A percentile compares a stretch with the other conserved stretches of the same genome.
These are phyloP conservation scores for Podospora anserina DNA, from an alignment of 495 filamentous ascomycete genomes.

Conservation along the genomic window DNA sequence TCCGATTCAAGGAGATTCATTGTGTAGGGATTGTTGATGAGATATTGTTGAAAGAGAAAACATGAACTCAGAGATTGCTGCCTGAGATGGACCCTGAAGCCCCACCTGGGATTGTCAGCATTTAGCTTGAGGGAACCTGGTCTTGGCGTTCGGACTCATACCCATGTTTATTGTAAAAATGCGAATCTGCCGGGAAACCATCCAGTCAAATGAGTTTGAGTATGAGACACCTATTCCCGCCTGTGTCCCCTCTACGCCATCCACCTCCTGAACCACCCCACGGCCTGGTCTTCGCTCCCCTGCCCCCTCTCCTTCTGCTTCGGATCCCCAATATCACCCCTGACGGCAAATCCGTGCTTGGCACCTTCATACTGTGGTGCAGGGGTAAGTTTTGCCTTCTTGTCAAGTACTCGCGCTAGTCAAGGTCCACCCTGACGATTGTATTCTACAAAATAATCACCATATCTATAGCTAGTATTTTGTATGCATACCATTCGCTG, in stretches of 20 bases:
- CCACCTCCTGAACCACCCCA: slow-evolving; percentile 49
- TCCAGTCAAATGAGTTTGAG: too few species aligned
- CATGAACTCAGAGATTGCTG: not conserved
- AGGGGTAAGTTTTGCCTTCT: not conserved
- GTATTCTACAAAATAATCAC: not conserved
- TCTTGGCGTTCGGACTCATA: too few species aligned
- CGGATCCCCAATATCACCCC: slow-evolving; percentile 44
- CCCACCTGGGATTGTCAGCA: not conserved
- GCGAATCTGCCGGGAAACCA: too few species aligned
- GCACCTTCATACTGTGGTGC: slow-evolving; percentile 41
- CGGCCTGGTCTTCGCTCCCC: slow-evolving; percentile 44
- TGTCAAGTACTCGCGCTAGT: not conserved
- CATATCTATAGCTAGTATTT: not conserved
- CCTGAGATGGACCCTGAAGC: too few species aligned
- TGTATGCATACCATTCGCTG: not conserved
- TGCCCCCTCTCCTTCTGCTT: slow-evolving; percentile 47
- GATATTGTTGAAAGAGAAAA: not conserved
- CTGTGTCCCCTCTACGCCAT: not conserved
- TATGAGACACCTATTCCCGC: too few species aligned
- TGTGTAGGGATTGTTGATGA: not conserved
- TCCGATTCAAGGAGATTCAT: not conserved
- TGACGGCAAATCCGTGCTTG: slow-evolving; percentile 60
- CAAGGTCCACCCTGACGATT: not conserved
- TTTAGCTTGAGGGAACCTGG: not conserved
- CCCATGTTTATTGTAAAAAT: too few species aligned